phyloP scores from a whole-genome alignment of 768 basidiomycete species.

The Hypholoma fasciculare region DNA sequence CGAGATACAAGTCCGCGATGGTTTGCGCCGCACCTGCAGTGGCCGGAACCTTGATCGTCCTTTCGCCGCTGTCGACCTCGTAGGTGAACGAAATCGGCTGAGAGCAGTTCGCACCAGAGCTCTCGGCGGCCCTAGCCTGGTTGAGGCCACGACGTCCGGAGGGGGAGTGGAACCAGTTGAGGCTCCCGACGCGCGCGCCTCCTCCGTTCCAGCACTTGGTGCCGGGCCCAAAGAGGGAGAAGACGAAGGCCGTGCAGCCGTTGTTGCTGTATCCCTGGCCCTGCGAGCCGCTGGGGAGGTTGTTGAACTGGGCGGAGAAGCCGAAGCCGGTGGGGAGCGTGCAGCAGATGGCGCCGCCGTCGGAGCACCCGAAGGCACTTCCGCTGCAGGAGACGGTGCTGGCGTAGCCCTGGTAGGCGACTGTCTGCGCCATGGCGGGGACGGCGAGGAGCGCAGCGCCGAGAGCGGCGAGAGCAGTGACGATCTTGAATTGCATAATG shows the following conservation, averaged over 20 bases:
- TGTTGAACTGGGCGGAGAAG: conserved; percentile 14
- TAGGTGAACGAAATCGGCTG: background rate
- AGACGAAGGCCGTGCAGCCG: conserved; percentile 4
- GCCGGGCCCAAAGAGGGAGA: conserved; percentile 12
- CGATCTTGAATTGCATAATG: conserved; percentile 7
- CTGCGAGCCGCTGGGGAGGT: conserved; percentile 10
- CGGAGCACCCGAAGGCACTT: conserved; percentile 10
- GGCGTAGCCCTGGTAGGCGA: conserved; percentile 10
- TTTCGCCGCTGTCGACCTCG: background rate
- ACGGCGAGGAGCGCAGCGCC: background rate
- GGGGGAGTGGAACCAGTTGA: conserved; percentile 14
- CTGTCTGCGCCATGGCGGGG: background rate
- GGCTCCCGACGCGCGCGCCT: conserved; percentile 5
- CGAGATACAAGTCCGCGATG: conserved; percentile 2
- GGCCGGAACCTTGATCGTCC: conserved; percentile 5
- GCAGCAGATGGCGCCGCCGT: conserved; percentile 14
- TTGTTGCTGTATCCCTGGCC: conserved; percentile 15
- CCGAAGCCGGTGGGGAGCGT: conserved; percentile 16
- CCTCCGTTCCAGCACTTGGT: conserved; percentile 16
- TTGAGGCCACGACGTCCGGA: background rate
- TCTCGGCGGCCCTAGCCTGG: background rate
- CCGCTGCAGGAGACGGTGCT: conserved; percentile 12
- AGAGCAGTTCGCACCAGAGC: background rate
- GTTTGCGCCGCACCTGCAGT: background rate
- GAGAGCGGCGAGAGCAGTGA: conserved; percentile 1